Conservation (phyloP, 177 flowering plant species). For the Vitis hybrid region DNA sequence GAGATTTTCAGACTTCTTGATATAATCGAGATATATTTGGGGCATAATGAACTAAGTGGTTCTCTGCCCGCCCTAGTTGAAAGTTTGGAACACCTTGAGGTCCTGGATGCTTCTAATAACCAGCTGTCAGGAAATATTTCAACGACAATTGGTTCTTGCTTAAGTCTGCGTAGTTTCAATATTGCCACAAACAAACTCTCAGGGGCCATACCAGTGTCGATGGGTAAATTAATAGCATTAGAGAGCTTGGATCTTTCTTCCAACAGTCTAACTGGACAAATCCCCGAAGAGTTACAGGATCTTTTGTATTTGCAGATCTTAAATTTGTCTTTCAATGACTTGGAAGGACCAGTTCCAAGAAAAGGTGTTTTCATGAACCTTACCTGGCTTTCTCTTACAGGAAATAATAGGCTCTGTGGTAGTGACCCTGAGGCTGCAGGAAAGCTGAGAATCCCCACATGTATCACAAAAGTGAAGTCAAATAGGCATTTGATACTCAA, state of each 20-base stretch:
- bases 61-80: neutral
- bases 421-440: neutral
- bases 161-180: neutral
- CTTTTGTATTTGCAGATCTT: neutral
- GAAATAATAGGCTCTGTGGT: conserved; percentile 15
- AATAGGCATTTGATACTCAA: neutral
- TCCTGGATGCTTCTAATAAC: conserved; percentile 1
- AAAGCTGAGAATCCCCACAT: neutral
- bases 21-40: neutral
- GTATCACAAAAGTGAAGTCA: neutral
- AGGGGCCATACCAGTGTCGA: neutral
- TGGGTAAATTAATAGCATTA: neutral
- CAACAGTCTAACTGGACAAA: conserved; percentile 13
- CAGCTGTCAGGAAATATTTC: conserved; percentile 9
- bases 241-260: conserved; percentile 5
- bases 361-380: conserved; percentile 4
- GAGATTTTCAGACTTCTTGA: conserved; percentile 1
- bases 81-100: neutral
- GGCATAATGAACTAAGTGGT: conserved; percentile 8
- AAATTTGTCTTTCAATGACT: conserved; percentile 17
- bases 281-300: conserved; percentile 12
- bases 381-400: neutral
- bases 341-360: conserved; percentile 14
- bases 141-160: neutral
- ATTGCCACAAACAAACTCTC: conserved; percentile 5